Base-by-base conservation (phyloP, 192 early-diverging fungal species). In the Phycomyces nitens region DNA sequence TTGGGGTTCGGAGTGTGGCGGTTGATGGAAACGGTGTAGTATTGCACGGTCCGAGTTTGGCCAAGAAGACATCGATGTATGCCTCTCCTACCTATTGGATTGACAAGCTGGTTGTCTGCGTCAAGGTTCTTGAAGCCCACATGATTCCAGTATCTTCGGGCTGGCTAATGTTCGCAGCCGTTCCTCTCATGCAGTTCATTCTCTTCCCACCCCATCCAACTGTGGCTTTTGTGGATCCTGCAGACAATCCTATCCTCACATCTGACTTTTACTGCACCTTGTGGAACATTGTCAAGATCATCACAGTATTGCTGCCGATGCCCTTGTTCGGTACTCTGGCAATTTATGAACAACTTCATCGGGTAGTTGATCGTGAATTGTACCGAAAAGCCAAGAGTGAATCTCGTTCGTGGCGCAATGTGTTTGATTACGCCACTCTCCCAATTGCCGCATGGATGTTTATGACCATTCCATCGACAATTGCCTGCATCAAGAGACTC, bases 111-210 rank as follows among this genome's bases (percentile, higher is more conserved):
- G 38, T 70, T 5, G 62, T 76, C 18, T 65, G 70, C 16, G 29
- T 76, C 39, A 71, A 80, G 44, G 78, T 82, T 9, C 49, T 82
- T 20, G 80, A 82, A 65, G 80, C 80, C 2, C 80, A 82, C 23
- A 62, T 82, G 67, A 70, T 82, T 42, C 78, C 78, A 3, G 62
- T 56, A 22, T 77, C 78, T n/a, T 80, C 80, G 38, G 77, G 80
- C n/a, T 77, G 77, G 79, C 53, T 79, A 4, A 82, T 82, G 79
- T 75, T 82, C 64, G 80, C 78, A 0, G 77, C 77, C 14, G 70
- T 81, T 0, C 79, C 79, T 21, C 15, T 81, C 14, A 76, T 69
- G 71, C 77, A 81, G 60, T 74, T 78, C 47, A 63, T 78, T 12
- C 44, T 78, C 2, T 75, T 75, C 24, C 64, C 64, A 40, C 73